Evolutionary conservation across 495 filamentous ascomycete species (phyloP).

Genomic region (Hypoxylon lenormandii): DNA sequence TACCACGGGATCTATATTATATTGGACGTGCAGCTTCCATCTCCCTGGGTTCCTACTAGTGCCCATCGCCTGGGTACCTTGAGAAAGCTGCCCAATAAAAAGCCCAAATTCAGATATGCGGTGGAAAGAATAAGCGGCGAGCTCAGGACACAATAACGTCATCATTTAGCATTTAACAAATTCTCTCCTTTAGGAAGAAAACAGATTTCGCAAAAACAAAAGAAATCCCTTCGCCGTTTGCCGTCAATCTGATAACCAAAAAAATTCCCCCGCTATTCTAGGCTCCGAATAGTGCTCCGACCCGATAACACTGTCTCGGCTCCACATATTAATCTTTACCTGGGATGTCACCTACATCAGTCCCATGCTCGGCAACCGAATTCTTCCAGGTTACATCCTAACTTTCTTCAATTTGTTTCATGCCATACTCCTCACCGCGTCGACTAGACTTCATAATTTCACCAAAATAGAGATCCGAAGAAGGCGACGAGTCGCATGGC

Average conservation of each 20-base stretch:
- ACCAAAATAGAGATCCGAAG: conserved; percentile 1
- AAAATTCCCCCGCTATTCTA: conserved; percentile 25
- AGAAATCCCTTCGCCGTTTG: not conserved
- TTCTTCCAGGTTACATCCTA: not conserved
- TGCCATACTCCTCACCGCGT: not conserved
- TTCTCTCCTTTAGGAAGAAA: conserved; percentile 6
- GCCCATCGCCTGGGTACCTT: not conserved
- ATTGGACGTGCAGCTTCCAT: conserved; percentile 13
- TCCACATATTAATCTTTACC: conserved; percentile 2
- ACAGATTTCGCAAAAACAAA: conserved; percentile 11
- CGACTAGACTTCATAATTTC: not conserved
- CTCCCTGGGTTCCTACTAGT: conserved; percentile 7
- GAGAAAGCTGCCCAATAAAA: conserved; percentile 24
- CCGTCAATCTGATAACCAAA: conserved; percentile 21
- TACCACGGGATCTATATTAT: conserved; percentile 1
- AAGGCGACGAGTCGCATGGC: conserved; percentile 11
- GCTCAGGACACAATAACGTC: conserved; percentile 38
- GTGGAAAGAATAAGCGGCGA: conserved; percentile 22
- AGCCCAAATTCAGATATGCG: not conserved
- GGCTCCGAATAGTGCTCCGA: conserved; percentile 36
- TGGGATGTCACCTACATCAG: not conserved
- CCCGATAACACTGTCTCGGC: conserved; percentile 14
- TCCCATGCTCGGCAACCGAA: not conserved
- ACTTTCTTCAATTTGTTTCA: too few species aligned
- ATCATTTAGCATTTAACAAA: conserved; percentile 19